A percentile compares a stretch with the other conserved stretches of the same genome.
Conservation (phyloP, 768 basidiomycete genomes). For the Imleria badia region DNA sequence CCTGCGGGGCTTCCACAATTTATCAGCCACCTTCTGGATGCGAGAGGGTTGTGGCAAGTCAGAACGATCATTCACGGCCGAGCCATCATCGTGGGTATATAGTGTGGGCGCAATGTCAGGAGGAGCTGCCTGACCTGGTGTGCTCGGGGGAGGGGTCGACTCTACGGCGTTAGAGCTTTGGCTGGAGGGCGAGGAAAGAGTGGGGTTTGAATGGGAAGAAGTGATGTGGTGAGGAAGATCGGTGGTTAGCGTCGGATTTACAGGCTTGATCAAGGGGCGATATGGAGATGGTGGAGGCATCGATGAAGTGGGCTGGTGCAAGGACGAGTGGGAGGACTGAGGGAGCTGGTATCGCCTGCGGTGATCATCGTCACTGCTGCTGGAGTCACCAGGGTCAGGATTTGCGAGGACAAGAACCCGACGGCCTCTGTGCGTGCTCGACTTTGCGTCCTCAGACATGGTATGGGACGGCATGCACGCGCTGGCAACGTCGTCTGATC, state of each 20-base stretch:
- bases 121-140: slow-evolving; percentile 52
- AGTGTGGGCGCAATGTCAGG: slow-evolving; percentile 39
- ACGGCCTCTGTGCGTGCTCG: slow-evolving; percentile 33
- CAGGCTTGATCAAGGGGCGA: slow-evolving; percentile 20
- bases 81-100: slow-evolving; percentile 40
- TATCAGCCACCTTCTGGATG: slow-evolving; percentile 34
- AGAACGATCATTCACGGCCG: slow-evolving; percentile 27
- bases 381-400: slow-evolving; percentile 51
- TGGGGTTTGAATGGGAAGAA: slow-evolving; percentile 48
- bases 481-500: slow-evolving; percentile 29
- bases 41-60: slow-evolving; percentile 31
- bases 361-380: slow-evolving; percentile 40
- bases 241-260: slow-evolving; percentile 36
- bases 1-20: slow-evolving; percentile 27
- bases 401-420: slow-evolving; percentile 60
- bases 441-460: slow-evolving; percentile 66
- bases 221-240: slow-evolving; percentile 34
- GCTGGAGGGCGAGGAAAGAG: slow-evolving; percentile 69
- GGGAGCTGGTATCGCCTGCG: slow-evolving; percentile 9
- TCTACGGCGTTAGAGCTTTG: slow-evolving; percentile 62
- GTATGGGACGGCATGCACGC: slow-evolving; percentile 32
- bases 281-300: slow-evolving; percentile 19
- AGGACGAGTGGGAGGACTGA: slow-evolving; percentile 26
- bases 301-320: slow-evolving; percentile 27
- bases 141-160: slow-evolving; percentile 70